Base-by-base conservation (phyloP, 2,329 filamentous ascomycete genomes). In the Aspergillus puulaauensis region DNA sequence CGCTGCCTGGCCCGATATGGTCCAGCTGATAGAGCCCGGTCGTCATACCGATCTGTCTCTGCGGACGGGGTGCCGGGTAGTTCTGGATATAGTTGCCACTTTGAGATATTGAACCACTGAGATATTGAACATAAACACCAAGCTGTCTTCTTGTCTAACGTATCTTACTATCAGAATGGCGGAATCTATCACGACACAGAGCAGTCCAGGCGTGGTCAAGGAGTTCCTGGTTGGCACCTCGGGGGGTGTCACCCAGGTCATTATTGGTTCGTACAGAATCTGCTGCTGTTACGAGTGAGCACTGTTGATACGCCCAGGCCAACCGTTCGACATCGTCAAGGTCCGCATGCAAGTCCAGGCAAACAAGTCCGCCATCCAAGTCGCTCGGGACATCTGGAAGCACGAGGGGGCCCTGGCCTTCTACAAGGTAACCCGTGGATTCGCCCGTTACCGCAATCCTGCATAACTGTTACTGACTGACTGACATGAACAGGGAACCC, bases 281-380 rank as follows among this genome's bases (percentile, higher is more conserved):
- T 7, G 8, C 31, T 4, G 14, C 27, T 3, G 6, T 14, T 33
- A 19, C 14, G 15, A 21, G 12, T 17, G 15, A 23, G 33, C 15
- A 4, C 1, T 33, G 53, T 56, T 51, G 24, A 11, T 57, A 63
- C 45, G 23, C 17, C 33, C 63, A 85, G 82, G 83, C 60, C 84
- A 86, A 72, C 84, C 84, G 14, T 87, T 86, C 83, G 92, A 96
- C 80, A 96, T 96, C 61, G 88, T 98, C 79, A 97, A 97, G 79
- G 93, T 98, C 68, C 90, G 93, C 52, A 84, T 98, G 41, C 93
- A 98, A 76, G 97, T 93, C 82, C 35, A 84, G 89, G 65, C 93
- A 96, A 81, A 81, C 83, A 52, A 45, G 14, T 86, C 84, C 59
- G 93, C 93, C 51, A 77, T 93, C 44, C 82, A 89, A 67, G 90